phyloP scores from a whole-genome alignment of 805 yeast species.

The Monosporozyma unispora region DNA sequence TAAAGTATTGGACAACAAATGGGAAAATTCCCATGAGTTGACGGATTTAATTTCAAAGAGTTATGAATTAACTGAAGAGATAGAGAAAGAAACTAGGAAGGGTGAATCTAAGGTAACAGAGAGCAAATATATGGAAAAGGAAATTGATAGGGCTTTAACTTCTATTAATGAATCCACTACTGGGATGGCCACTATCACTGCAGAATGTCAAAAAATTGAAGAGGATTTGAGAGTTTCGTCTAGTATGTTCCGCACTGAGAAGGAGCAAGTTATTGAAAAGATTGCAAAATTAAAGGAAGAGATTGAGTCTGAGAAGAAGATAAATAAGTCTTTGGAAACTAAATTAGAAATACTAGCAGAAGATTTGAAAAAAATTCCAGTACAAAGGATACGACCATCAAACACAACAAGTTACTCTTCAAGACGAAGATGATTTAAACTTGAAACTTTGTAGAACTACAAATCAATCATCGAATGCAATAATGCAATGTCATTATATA shows the following conservation, averaged over 20 bases:
- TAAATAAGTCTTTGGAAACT: conserved; percentile 8
- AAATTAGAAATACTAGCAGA: conserved; percentile 13
- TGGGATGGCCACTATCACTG: conserved; percentile 19
- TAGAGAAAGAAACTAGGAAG: conserved; percentile 36
- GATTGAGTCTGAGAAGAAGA: conserved; percentile 9
- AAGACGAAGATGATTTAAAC: conserved; percentile 3
- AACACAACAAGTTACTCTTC: conserved; percentile 4
- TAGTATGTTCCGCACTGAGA: conserved; percentile 3
- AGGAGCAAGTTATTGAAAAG: conserved; percentile 4
- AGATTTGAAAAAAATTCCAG: conserved; percentile 18
- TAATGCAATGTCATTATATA: neutral
- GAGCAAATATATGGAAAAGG: conserved; percentile 52
- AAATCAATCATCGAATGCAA: neutral
- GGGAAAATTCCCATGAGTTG: conserved; percentile 2
- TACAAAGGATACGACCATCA: conserved; percentile 19
- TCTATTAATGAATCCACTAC: conserved; percentile 40
- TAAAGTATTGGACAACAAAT: neutral
- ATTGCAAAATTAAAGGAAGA: conserved; percentile 7
- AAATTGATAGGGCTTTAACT: conserved; percentile 43
- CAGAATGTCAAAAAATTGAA: conserved; percentile 11
- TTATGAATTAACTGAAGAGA: conserved; percentile 39
- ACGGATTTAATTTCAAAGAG: conserved; percentile 23
- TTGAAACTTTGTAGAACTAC: neutral
- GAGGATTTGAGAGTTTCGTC: conserved; percentile 10
- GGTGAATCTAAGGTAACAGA: conserved; percentile 47